Conservation (phyloP, 2,329 filamentous ascomycete genomes). For the Rhynchosporium graminicola region DNA sequence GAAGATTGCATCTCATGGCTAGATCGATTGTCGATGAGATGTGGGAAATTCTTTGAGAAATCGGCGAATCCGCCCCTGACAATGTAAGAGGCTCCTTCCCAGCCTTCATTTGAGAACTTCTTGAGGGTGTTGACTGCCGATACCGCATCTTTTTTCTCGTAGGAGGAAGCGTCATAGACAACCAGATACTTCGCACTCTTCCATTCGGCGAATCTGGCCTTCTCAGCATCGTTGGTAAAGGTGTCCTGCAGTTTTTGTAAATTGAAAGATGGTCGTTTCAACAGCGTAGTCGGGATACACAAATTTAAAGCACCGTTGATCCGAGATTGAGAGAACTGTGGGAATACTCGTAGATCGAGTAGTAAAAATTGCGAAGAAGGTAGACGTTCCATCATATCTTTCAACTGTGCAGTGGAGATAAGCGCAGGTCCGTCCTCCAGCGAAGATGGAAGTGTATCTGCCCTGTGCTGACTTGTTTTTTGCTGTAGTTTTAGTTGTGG, state of each 20-base stretch:
- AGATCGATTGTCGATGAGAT: conserved; percentile 58
- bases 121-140: conserved; percentile 85
- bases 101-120: conserved; percentile 88
- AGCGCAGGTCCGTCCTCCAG: conserved; percentile 52
- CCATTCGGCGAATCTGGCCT: conserved; percentile 76
- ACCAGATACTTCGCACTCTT: conserved; percentile 72
- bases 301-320: conserved; percentile 84
- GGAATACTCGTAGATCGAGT: conserved; percentile 83
- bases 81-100: conserved; percentile 71
- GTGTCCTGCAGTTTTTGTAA: conserved; percentile 85
- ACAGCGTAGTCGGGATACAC: conserved; percentile 89
- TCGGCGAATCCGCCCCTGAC: conserved; percentile 79
- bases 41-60: conserved; percentile 68
- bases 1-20: conserved; percentile 41
- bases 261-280: conserved; percentile 90
- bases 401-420: conserved; percentile 56
- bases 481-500: conserved; percentile 38
- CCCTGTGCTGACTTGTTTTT: conserved; percentile 39
- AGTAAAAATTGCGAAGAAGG: conserved; percentile 54
- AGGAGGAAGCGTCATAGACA: conserved; percentile 81
- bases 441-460: conserved; percentile 55
- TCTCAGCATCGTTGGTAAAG: conserved; percentile 72
- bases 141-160: conserved; percentile 76
- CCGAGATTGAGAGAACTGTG: conserved; percentile 74
- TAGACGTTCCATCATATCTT: conserved; percentile 53